Evolutionary conservation across 371 early-diverging fungal genomes (phyloP).

Genomic region (Rhizopus arrhizus): DNA sequence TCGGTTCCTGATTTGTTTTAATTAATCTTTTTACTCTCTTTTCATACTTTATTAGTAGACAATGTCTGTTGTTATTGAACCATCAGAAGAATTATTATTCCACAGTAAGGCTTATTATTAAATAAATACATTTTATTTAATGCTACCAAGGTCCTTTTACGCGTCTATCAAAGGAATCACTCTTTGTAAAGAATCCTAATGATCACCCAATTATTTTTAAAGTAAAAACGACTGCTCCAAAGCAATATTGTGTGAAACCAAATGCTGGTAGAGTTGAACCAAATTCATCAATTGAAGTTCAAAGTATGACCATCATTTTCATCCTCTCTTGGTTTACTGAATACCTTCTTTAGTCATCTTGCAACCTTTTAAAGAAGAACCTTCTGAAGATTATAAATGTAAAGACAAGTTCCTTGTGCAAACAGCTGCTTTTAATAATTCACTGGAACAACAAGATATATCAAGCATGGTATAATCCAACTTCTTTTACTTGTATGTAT

Average conservation of each 20-base stretch:
- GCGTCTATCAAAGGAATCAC: constrained; percentile 59
- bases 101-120: constrained; percentile 46
- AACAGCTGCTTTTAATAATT: constrained; percentile 70
- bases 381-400: constrained; percentile 78
- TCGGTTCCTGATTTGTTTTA: constrained; percentile 6
- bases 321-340: neutral
- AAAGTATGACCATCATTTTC: constrained; percentile 56
- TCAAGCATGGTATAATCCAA: constrained; percentile 42
- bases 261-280: constrained; percentile 89
- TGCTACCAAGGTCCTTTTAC: constrained; percentile 73
- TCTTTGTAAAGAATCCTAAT: constrained; percentile 73
- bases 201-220: constrained; percentile 84
- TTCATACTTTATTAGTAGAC: constrained; percentile 2
- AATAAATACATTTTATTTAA: neutral
- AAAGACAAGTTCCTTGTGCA: constrained; percentile 96
- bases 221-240: constrained; percentile 97
- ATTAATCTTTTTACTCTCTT: constrained; percentile 1
- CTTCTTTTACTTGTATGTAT: constrained; percentile 3
- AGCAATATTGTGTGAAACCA: constrained; percentile 95
- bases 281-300: constrained; percentile 71
- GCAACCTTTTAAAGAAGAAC: constrained; percentile 88
- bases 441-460: constrained; percentile 38
- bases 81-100: constrained; percentile 59
- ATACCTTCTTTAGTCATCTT: constrained; percentile 66
- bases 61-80: constrained; percentile 63